Conservation (phyloP, 2,329 filamentous ascomycete genomes). For the Gnomoniopsis smithogilvyi region DNA sequence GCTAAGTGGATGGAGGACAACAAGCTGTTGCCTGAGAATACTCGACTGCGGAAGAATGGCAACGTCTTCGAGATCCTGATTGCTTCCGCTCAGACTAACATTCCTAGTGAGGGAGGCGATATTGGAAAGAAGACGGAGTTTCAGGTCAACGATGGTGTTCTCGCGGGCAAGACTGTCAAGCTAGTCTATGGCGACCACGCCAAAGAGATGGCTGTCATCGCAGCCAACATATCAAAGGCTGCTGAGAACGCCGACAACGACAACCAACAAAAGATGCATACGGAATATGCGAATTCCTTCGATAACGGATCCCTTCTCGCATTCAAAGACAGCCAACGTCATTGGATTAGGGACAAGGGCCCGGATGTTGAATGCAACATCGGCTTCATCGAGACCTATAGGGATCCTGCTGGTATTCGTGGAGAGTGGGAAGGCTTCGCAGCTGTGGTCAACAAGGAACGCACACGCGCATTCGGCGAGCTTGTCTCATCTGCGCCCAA, state of each 20-base stretch:
- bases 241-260: constrained; percentile 69
- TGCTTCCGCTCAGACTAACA: constrained; percentile 60
- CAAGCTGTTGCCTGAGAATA: constrained; percentile 72
- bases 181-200: constrained; percentile 74
- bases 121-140: constrained; percentile 64
- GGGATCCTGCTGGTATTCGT: constrained; percentile 76
- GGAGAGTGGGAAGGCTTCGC: constrained; percentile 87
- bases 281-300: constrained; percentile 73
- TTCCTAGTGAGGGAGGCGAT: constrained; percentile 64
- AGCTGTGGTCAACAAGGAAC: constrained; percentile 82
- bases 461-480: constrained; percentile 81
- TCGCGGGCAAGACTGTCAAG: constrained; percentile 66
- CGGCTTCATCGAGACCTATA: constrained; percentile 82
- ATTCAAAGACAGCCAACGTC: constrained; percentile 77
- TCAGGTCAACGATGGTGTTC: constrained; percentile 52
- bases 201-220: constrained; percentile 67
- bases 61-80: constrained; percentile 71
- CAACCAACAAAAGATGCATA: constrained; percentile 69
- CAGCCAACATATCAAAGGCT: constrained; percentile 65
- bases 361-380: constrained; percentile 78
- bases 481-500: constrained; percentile 77
- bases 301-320: constrained; percentile 69
- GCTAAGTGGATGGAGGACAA: constrained; percentile 72
- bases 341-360: constrained; percentile 80
- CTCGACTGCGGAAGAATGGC: constrained; percentile 64